phyloP scores from a whole-genome alignment of 2,329 filamentous ascomycete genomes.

The Scortechinia acanthostroma region DNA sequence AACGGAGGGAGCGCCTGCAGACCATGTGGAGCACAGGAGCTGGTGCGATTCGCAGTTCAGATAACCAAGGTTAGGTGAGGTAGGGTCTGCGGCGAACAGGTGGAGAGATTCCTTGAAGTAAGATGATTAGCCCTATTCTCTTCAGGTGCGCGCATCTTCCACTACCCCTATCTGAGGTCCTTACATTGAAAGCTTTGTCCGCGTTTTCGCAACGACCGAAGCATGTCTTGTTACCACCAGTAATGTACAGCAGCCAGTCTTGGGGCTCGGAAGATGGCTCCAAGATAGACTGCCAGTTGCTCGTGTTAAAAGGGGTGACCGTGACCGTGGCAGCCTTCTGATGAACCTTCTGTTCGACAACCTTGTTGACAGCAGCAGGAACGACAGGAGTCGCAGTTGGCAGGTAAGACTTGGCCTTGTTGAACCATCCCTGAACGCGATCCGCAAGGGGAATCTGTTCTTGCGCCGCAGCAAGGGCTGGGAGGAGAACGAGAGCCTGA shows the following conservation, averaged over 20 bases:
- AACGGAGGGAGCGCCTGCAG: slow-evolving; percentile 42
- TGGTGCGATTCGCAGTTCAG: slow-evolving; percentile 51
- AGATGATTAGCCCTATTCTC: slow-evolving; percentile 2
- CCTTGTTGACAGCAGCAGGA: slow-evolving; percentile 17
- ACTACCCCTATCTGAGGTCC: slow-evolving; percentile 7
- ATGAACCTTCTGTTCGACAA: slow-evolving; percentile 29
- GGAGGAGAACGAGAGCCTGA: slow-evolving; percentile 34
- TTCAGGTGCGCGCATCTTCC: slow-evolving; percentile 1
- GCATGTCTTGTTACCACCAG: slow-evolving; percentile 59
- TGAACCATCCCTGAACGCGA: slow-evolving; percentile 33
- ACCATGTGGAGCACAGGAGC: slow-evolving; percentile 54
- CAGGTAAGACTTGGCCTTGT: slow-evolving; percentile 43
- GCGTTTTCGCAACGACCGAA: slow-evolving; percentile 46
- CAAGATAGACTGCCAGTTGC: slow-evolving; percentile 48
- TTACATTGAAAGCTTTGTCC: slow-evolving; percentile 41
- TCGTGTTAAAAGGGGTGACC: slow-evolving; percentile 41
- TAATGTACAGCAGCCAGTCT: slow-evolving; percentile 51
- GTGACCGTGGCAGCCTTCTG: slow-evolving; percentile 33
- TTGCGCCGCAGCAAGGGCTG: slow-evolving; percentile 38
- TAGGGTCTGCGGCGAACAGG: slow-evolving; percentile 41
- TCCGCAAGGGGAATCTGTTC: slow-evolving; percentile 43
- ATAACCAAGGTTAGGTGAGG: slow-evolving; percentile 44
- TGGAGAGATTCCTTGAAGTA: slow-evolving; percentile 38
- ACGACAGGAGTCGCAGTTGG: slow-evolving; percentile 31
- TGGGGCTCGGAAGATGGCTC: slow-evolving; percentile 33